These are phyloP conservation scores for Capillidium heterosporum DNA, from an alignment of 371 early-diverging fungal species.

Conservation along the genomic window DNA sequence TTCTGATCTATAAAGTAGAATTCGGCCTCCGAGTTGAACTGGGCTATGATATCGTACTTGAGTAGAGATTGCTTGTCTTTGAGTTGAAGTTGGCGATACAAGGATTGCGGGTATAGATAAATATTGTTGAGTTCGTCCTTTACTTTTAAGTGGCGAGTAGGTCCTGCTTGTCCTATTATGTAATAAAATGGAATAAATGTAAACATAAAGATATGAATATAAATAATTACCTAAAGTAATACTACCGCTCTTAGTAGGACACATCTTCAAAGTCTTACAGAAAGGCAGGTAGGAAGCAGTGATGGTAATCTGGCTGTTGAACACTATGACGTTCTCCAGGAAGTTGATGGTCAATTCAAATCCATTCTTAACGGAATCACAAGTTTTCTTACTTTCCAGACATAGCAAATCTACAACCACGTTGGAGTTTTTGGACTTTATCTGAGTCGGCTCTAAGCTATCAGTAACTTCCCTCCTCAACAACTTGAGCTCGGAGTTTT, in stretches of 20 bases:
- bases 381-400: background rate
- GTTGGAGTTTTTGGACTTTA: background rate
- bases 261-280: background rate
- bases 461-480: no score
- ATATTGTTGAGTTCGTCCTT: slow-evolving; percentile 19
- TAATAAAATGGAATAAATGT: background rate
- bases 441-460: background rate
- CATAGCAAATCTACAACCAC: background rate
- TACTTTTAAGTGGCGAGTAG: slow-evolving; percentile 23
- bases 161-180: slow-evolving; percentile 14
- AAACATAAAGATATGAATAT: no score
- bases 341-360: background rate
- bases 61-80: slow-evolving; percentile 12
- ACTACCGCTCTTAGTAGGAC: background rate
- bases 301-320: background rate
- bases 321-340: background rate
- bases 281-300: background rate
- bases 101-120: slow-evolving; percentile 40
- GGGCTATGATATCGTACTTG: slow-evolving; percentile 29
- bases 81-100: slow-evolving; percentile 29
- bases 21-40: slow-evolving; percentile 31
- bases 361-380: background rate
- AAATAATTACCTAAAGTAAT: no score
- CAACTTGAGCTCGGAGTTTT: no score
- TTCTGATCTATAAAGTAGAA: slow-evolving; percentile 21